Conservation (phyloP, 495 filamentous ascomycete genomes). For the Podospora conica region DNA sequence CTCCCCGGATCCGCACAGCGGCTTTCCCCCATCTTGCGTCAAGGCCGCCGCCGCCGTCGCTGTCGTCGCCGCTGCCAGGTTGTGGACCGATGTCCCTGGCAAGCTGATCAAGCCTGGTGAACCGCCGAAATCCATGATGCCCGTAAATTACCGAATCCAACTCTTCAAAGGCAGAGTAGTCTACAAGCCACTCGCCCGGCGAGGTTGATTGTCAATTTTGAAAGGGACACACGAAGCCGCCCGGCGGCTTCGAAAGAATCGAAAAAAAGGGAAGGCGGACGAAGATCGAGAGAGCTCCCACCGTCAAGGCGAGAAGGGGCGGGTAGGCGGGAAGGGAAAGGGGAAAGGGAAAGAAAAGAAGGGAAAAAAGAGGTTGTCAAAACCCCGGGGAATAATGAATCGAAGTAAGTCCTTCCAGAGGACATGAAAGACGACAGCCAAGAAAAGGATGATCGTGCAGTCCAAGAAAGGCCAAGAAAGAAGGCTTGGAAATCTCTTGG, state of each 20-base stretch:
- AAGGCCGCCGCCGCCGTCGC: slow-evolving; percentile 12
- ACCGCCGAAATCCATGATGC: slow-evolving; percentile 5
- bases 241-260: slow-evolving; percentile 21
- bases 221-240: slow-evolving; percentile 19
- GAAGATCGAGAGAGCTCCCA: background rate
- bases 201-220: slow-evolving; percentile 1
- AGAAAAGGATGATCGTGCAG: slow-evolving; percentile 1
- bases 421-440: slow-evolving; percentile 10
- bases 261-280: slow-evolving; percentile 11
- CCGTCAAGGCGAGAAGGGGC: slow-evolving; percentile 8
- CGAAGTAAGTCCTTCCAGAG: slow-evolving; percentile 30
- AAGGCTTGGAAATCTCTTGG: slow-evolving; percentile 5
- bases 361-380: slow-evolving; percentile 14
- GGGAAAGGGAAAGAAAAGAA: slow-evolving; percentile 13
- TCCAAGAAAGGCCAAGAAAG: slow-evolving; percentile 10
- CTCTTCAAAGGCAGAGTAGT: slow-evolving; percentile 6
- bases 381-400: slow-evolving; percentile 17
- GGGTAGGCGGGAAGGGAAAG: slow-evolving; percentile 2
- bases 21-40: slow-evolving; percentile 30
- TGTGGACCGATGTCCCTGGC: background rate
- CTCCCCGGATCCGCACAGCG: slow-evolving; percentile 38
- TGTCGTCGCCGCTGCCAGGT: background rate
- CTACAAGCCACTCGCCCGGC: slow-evolving; percentile 12
- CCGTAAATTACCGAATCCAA: background rate
- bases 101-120: background rate